phyloP scores from a whole-genome alignment of 192 early-diverging fungal genomes.

The Coemansia sp. region DNA sequence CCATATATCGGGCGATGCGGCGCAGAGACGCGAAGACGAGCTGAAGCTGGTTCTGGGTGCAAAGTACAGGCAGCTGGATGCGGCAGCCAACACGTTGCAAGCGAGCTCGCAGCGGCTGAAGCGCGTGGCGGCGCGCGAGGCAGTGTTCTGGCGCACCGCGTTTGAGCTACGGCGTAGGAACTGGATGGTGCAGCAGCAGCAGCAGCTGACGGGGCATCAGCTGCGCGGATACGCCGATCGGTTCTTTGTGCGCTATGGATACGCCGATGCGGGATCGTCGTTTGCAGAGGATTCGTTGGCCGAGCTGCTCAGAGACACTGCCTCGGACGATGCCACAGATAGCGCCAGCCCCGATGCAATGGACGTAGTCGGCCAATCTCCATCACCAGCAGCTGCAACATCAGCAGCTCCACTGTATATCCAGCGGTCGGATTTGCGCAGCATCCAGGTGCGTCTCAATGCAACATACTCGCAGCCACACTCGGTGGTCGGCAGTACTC shows the following conservation, averaged over 20 bases:
- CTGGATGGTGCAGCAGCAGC: conserved; percentile 45
- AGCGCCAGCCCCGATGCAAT: background rate
- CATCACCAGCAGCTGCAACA: background rate
- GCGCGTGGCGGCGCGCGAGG: conserved; percentile 18
- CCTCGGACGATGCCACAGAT: background rate
- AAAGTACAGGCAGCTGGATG: conserved; percentile 41
- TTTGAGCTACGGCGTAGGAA: conserved; percentile 36
- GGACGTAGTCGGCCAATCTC: background rate
- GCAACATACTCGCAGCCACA: background rate
- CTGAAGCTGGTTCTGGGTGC: conserved; percentile 47
- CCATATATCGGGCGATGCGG: background rate
- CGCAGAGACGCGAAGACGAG: conserved; percentile 20
- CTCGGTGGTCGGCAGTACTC: background rate
- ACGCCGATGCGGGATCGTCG: conserved; percentile 27
- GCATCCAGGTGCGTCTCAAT: conserved; percentile 16
- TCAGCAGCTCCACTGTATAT: conserved; percentile 17
- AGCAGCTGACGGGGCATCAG: conserved; percentile 8
- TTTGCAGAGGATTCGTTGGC: conserved; percentile 35
- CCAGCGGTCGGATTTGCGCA: conserved; percentile 10
- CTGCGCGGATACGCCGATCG: conserved; percentile 13
- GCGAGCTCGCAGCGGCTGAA: conserved; percentile 17
- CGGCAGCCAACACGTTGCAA: conserved; percentile 38
- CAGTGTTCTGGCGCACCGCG: conserved; percentile 41
- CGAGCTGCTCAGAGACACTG: conserved; percentile 32
- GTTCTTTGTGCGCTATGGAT: conserved; percentile 41